Evolutionary conservation across 2,329 filamentous ascomycete species (phyloP), one percentile per base, ranked within the genome.

Genomic region (Graphiopsis chlorocephala): DNA sequence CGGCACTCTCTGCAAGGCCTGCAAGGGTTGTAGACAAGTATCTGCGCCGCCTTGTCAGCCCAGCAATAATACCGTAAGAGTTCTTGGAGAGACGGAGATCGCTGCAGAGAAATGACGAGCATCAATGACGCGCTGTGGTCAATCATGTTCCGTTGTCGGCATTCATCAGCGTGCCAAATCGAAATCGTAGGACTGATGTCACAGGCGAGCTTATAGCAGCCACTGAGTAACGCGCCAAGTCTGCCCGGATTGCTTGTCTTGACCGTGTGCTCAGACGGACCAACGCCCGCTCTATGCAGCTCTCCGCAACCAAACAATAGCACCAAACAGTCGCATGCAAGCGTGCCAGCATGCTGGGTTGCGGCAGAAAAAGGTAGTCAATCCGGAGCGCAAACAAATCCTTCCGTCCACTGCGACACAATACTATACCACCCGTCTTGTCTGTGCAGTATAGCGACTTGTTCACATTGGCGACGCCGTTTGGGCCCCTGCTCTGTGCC

Each of bases 171-270:
- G 26, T 58, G 33, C 33, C 55, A 58, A 45, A 58, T 45, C 55
- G 35, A 45, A 8, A 45, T 58, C 55, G 38, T 45, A 45, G n/a
- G 55, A 20, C 60, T 62, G 60, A 62, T 62, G 60, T 62, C 60
- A 62, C 60, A 23, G 10, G 45, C 38, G 26, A 62, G 60, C 48
- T 62, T 53, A 33, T 45, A 42, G 48, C 23, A 62, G 48, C 48
- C 47, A 62, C 31, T 55, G 48, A 50, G 29, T 17, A 33, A 20
- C 8, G 15, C 12, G 60, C 48, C 60, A 55, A 55, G 48, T 25
- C 17, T 23, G 33, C 48, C 14, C 47, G 33, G 15, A 62, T 62
- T 62, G 60, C 60, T 62, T 62, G 60, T 62, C 60, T 62, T 25
- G 60, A 62, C 60, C 53, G 15, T 56, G 28, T 14, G 52, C 28